Evolutionary conservation across 2,329 filamentous ascomycete genomes (phyloP).

Genomic region (Leptographium wingfieldii): DNA sequence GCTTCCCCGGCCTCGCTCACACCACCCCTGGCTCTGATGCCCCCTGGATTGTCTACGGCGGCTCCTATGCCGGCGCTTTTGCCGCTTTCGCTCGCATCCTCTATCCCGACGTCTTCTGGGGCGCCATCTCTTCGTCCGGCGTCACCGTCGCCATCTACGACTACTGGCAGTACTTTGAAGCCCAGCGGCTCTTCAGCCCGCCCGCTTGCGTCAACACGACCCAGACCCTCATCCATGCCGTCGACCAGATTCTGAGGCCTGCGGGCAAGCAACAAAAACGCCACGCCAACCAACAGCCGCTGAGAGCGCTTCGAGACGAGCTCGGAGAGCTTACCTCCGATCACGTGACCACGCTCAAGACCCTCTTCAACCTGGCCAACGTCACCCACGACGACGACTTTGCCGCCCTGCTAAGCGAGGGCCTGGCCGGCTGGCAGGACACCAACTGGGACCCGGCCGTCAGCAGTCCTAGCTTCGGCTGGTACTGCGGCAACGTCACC

Average conservation of each 20-base stretch:
- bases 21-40: conserved; percentile 32
- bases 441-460: conserved; percentile 41
- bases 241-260: conserved; percentile 37
- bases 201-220: conserved; percentile 51
- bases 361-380: conserved; percentile 32
- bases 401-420: conserved; percentile 26
- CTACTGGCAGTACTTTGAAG: conserved; percentile 53
- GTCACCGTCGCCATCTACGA: conserved; percentile 68
- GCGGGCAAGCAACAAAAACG: conserved; percentile 16
- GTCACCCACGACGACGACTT: conserved; percentile 36
- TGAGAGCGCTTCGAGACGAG: not conserved
- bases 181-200: conserved; percentile 34
- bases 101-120: conserved; percentile 71
- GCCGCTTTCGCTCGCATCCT: conserved; percentile 62
- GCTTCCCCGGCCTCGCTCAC: conserved; percentile 57
- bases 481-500: conserved; percentile 36
- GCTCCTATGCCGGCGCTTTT: conserved; percentile 72
- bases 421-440: conserved; percentile 31
- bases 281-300: not conserved
- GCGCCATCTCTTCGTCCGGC: conserved; percentile 66
- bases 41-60: conserved; percentile 70
- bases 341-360: conserved; percentile 22
- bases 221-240: conserved; percentile 39
- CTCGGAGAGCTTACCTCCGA: not conserved
- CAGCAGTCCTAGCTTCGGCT: conserved; percentile 27